Conservation (phyloP, 768 basidiomycete genomes). For the Kwoniella pini region DNA sequence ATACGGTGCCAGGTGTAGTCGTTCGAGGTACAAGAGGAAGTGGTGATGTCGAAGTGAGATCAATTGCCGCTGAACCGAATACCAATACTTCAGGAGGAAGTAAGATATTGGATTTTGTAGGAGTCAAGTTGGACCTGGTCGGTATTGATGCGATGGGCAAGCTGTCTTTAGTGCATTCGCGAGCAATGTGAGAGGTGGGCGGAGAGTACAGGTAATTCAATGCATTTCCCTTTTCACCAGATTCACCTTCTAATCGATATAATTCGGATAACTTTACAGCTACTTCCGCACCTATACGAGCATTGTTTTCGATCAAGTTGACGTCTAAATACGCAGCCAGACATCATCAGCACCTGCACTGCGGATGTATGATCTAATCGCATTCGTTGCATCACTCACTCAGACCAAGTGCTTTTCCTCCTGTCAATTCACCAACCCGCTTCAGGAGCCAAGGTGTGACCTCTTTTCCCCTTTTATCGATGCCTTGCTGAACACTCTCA, state of each 20-base stretch:
- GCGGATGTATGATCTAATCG: neutral
- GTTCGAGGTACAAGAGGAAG: slow-evolving; percentile 61
- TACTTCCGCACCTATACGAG: slow-evolving; percentile 64
- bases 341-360: neutral
- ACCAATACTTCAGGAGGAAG: slow-evolving; percentile 61
- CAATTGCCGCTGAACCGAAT: slow-evolving; percentile 84
- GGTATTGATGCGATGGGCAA: neutral
- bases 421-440: slow-evolving; percentile 76
- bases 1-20: slow-evolving; percentile 76
- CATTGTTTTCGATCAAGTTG: slow-evolving; percentile 85
- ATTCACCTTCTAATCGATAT: slow-evolving; percentile 58
- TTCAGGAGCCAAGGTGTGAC: slow-evolving; percentile 91
- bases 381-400: slow-evolving; percentile 59
- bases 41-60: slow-evolving; percentile 63
- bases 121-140: no score
- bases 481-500: slow-evolving; percentile 78
- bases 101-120: slow-evolving; percentile 1
- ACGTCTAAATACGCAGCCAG: slow-evolving; percentile 61
- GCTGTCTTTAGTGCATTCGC: neutral
- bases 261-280: slow-evolving; percentile 65
- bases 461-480: slow-evolving; percentile 79
- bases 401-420: slow-evolving; percentile 70
- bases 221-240: slow-evolving; percentile 39
- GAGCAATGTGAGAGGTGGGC: neutral
- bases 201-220: slow-evolving; percentile 19